Percentiles rank a stretch among this genome's conserved stretches.
Conservation (phyloP, 2,329 filamentous ascomycete genomes). For the Fusarium drepaniforme region DNA sequence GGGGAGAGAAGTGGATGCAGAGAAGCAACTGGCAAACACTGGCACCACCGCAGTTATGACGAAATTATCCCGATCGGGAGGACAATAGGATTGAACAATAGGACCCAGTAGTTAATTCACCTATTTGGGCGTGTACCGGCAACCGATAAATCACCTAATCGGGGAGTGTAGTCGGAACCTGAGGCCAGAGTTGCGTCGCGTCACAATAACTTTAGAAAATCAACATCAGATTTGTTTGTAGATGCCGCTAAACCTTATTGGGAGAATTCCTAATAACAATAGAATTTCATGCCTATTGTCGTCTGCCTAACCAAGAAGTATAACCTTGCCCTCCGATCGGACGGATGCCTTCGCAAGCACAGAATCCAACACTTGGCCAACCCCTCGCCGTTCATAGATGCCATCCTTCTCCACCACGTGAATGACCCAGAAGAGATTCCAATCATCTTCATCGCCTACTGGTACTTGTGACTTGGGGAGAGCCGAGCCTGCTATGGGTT, state of each 20-base stretch:
- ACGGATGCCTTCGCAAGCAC: background rate
- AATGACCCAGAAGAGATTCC: conserved; percentile 12
- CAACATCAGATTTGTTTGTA: background rate
- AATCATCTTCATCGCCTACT: background rate
- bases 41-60: background rate
- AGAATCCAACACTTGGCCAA: conserved; percentile 4
- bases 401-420: background rate
- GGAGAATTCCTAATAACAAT: background rate
- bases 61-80: background rate
- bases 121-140: background rate
- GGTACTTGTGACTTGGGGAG: background rate
- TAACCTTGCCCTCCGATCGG: background rate
- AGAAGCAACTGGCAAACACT: background rate
- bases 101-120: background rate
- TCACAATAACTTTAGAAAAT: background rate
- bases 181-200: background rate
- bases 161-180: background rate
- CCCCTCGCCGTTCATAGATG: conserved; percentile 6
- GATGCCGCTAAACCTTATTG: background rate
- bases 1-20: background rate
- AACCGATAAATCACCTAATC: background rate
- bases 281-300: background rate
- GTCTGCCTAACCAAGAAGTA: background rate
- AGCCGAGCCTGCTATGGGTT: conserved; percentile 4
- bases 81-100: background rate